Evolutionary conservation across 75 land plant species (phyloP), one percentile per base, ranked within the genome.

Genomic region (Adiantum capillusveneris): DNA sequence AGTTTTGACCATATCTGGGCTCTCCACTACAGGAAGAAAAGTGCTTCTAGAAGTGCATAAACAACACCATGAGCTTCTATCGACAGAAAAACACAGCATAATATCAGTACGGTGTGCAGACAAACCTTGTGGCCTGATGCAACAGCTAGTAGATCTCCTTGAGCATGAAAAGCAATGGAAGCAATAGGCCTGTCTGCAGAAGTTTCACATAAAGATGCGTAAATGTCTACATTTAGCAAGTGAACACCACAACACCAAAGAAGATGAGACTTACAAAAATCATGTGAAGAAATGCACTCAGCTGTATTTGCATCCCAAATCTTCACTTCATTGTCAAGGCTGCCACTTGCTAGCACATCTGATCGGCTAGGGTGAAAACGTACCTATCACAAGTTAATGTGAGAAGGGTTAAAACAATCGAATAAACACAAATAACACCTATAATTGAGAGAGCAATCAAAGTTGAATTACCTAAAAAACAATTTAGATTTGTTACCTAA

Each of bases 141-240:
- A 48, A 92, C 97, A 54, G 94, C 97, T 44, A 92, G 80, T 62
- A 88, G 58, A 34, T 92, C 86, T 39, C 94, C 97, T 64, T 78
- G 86, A 43, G 97, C 89, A 75, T 92, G 97, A 58, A 92, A 92
- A 52, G 97, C 92, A 60, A 92, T 83, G 24, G 97, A 92, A 50
- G 97, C 93, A 70, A 92, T 88, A 11, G 94, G 97, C n/a, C 89
- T 86, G 59, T 85, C 97, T 92, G 74, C 67, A 58, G 13, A 17
- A 21, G 34, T 29, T 9, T 34, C 9, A 34, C 37, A 34, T 34
- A n/a, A n/a, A n/a, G n/a, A n/a, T n/a, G n/a, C n/a, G n/a, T n/a
- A n/a, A n/a, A n/a, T n/a, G n/a, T n/a, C n/a, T n/a, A n/a, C n/a
- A n/a, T n/a, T n/a, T n/a, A n/a, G n/a, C n/a, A n/a, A n/a, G n/a